Percentiles rank a stretch among this genome's conserved stretches.
Evolutionary conservation across 163 green algal species (phyloP).

Genomic region (Smithsoniella earleae): DNA sequence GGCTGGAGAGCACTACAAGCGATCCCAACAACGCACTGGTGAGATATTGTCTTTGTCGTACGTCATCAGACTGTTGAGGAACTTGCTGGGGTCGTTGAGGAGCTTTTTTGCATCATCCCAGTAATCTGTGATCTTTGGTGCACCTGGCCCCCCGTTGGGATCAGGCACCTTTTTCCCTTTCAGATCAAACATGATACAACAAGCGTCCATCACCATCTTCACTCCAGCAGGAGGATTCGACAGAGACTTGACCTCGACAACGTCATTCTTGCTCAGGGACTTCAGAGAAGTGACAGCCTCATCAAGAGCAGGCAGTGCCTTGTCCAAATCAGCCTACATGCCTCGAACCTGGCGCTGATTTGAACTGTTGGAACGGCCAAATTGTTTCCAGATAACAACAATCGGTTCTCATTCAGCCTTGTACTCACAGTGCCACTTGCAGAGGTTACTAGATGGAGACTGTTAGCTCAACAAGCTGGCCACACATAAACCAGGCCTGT

Average conservation of each 20-base stretch:
- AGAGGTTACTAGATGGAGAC: too few species aligned
- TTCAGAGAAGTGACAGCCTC: conserved; percentile 60
- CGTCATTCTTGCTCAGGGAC: conserved; percentile 48
- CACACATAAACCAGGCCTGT: too few species aligned
- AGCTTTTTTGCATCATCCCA: conserved; percentile 59
- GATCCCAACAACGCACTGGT: too few species aligned
- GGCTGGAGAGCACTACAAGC: too few species aligned
- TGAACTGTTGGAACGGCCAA: too few species aligned
- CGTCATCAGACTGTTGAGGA: conserved; percentile 58
- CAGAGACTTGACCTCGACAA: conserved; percentile 63
- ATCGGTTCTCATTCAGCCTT: too few species aligned
- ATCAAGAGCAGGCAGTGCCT: conserved; percentile 67
- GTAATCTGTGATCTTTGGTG: conserved; percentile 53
- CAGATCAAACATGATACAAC: conserved; percentile 79
- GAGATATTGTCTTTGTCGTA: conserved; percentile 79
- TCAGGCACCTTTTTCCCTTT: conserved; percentile 72
- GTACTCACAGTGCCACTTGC: too few species aligned
- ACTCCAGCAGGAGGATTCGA: conserved; percentile 63
- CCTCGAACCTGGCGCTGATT: too few species aligned
- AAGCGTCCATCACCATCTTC: conserved; percentile 71
- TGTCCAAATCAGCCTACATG: conserved; percentile 57
- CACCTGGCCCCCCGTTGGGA: conserved; percentile 38
- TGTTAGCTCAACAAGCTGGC: too few species aligned
- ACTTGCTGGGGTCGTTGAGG: conserved; percentile 61
- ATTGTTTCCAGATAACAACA: too few species aligned